phyloP scores from a whole-genome alignment of 1,284 basidiomycete genomes.

The Fomitopsis palustris region DNA sequence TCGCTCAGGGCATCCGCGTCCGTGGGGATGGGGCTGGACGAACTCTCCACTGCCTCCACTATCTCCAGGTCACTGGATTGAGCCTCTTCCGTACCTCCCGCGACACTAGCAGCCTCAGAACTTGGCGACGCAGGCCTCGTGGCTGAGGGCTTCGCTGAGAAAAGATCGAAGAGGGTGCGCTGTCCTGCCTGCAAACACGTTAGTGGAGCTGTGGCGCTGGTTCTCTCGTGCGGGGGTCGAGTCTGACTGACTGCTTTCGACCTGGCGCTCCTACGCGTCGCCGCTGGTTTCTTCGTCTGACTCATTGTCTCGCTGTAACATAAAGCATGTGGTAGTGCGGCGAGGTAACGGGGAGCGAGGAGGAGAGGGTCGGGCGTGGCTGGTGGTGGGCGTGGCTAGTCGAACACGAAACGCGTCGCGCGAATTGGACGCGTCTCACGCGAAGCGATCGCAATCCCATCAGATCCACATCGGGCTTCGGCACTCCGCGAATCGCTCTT shows the following conservation, averaged over 20 bases:
- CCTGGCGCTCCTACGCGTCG: conserved; percentile 9
- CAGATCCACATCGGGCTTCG: background rate
- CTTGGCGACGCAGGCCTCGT: conserved; percentile 10
- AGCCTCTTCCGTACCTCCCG: background rate
- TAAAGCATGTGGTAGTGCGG: background rate
- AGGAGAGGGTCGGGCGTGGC: too few relatives aligned
- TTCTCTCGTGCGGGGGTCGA: background rate
- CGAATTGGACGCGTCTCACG: conserved; percentile 2
- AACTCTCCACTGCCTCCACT: conserved; percentile 3
- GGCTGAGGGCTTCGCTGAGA: conserved; percentile 10
- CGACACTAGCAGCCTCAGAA: background rate
- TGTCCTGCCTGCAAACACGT: conserved; percentile 16
- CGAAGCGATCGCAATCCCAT: background rate
- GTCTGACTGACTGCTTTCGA: conserved; percentile 10
- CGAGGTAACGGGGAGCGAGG: background rate
- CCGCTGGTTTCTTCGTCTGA: conserved; percentile 1
- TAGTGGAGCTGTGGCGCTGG: background rate
- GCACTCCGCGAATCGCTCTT: background rate
- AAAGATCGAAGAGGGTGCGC: conserved; percentile 17
- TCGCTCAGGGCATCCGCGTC: conserved; percentile 4
- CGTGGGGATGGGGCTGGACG: conserved; percentile 10
- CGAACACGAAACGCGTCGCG: conserved; percentile 3
- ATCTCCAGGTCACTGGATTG: conserved; percentile 16
- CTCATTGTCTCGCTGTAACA: background rate
- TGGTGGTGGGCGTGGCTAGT: background rate